Evolutionary conservation across 2,329 filamentous ascomycete genomes (phyloP), one percentile per base, ranked within the genome.

Genomic region (Clarireedia paspali): DNA sequence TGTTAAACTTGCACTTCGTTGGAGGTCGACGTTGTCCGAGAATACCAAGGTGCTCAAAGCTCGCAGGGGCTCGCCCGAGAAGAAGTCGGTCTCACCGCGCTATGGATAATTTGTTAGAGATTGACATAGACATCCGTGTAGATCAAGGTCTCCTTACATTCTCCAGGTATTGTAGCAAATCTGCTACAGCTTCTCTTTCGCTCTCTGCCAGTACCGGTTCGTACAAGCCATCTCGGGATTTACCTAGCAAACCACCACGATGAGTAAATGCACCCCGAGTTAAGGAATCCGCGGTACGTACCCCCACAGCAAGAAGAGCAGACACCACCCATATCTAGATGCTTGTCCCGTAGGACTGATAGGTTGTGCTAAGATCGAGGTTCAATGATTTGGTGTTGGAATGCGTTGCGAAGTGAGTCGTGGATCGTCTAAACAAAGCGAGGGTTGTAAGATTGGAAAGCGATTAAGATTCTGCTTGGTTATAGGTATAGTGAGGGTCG

Each of bases 51-150:
- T 99, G 73, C 90, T 96, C 56, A 99, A 77, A 47, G 94, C 92
- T 73, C 88, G 88, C 57, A 99, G 83, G 47, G 94, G 94, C 69
- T 96, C 91, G 73, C 94, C 94, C 39, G 89, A 87, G 75, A 99
- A 99, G 82, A 99, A 99, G 73, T 99, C 92, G 67, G 91, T 97
- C 72, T 99, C 94, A 70, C 86, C 88, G 70, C 94, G 87, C 94
- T 66, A 52, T 23, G 44, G 52, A n/a, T 17, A 53, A 47, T 50
- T 36, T 36, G 59, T 68, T 53, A 67, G 62, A 55, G 45, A 48
- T 26, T 38, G 46, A 42, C 15, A 52, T 45, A 24, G 17, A 17
- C 39, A 46, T 39, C 36, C 42, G 40, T 7, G 12, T 17, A 40
- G 17, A 42, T 14, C 39, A 30, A 12, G 4, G 30, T 34, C 30